Evolutionary conservation across 108 stramenopile genomes (phyloP), one percentile per base, ranked within the genome.

Genomic region (Skeletonema potamos): DNA sequence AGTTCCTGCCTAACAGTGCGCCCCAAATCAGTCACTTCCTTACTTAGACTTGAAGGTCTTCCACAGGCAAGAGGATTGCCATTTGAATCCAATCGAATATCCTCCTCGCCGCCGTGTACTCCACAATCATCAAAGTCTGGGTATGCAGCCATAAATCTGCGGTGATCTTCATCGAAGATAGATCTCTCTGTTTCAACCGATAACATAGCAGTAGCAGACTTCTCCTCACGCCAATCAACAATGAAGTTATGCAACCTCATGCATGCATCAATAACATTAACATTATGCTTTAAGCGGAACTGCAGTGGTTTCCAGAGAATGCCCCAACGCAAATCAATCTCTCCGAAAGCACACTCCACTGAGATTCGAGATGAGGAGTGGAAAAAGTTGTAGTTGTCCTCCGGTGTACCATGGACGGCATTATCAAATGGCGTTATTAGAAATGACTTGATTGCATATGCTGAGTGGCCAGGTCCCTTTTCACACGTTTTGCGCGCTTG

Each of bases 331-430:
- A 62, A 20, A 20, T 51, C 30, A 6, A 76, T 27, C 26, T 76
- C 75, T 26, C 75, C 75, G 69, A 76, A 76, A 26, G 75, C 61
- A 39, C 75, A 76, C 67, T 76, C 75, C 7, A 76, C 58, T 5
- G 11, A 41, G 5, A 76, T 76, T 0, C 67, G 58, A 3, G 44
- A 48, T 0, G 41, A 39, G 34, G 75, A 76, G 6, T 46, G 60
- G 4, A 26, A 69, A 29, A 69, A 76, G 60, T 76, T 68, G 43
- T 15, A 76, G 22, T 30, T 48, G 26, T 76, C 75, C 72, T 27
- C 43, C 1, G 43, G 39, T 7, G 54, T 55, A 7, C 12, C 54
- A 8, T 24, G 54, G 7, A 5, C 1, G 10, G 18, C 27, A 37
- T 20, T 30, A 33, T 61, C 41, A 54, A 36, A 69, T 6, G 75